Percentiles rank a stretch among this genome's conserved stretches.
These are phyloP conservation scores for Lentinula detonsa DNA, from an alignment of 768 basidiomycete genomes.

Conservation along the genomic window DNA sequence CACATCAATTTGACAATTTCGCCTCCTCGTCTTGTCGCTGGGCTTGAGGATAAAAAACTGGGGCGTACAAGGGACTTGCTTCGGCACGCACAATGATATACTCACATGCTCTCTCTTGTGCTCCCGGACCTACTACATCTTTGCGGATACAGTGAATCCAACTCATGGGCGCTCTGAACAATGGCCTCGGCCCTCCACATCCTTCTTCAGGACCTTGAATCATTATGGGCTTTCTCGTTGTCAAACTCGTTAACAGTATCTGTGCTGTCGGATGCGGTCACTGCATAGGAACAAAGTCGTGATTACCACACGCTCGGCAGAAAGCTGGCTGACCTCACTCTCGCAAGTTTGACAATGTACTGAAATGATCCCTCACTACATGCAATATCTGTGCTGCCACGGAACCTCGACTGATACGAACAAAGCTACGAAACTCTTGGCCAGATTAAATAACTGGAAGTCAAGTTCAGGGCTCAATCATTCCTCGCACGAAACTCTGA, in stretches of 20 bases:
- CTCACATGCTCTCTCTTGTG: conserved; percentile 31
- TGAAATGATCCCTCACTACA: conserved; percentile 57
- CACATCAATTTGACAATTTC: conserved; percentile 40
- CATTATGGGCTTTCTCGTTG: conserved; percentile 38
- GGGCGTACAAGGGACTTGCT: conserved; percentile 41
- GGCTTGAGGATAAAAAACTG: conserved; percentile 49
- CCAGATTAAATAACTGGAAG: no score
- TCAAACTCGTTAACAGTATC: not conserved
- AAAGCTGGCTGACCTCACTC: conserved; percentile 41
- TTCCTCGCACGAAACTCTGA: no score
- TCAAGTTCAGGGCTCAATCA: no score
- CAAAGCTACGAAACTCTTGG: conserved; percentile 23
- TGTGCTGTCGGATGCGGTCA: conserved; percentile 31
- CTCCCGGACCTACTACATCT: conserved; percentile 36
- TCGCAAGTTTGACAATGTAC: conserved; percentile 44
- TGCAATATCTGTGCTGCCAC: conserved; percentile 44
- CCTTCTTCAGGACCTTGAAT: conserved; percentile 37
- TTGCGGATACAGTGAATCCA: conserved; percentile 47
- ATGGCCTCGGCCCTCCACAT: conserved; percentile 40
- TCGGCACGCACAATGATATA: conserved; percentile 51
- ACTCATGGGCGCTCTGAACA: conserved; percentile 28
- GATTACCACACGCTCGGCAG: conserved; percentile 51
- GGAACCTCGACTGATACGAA: conserved; percentile 27
- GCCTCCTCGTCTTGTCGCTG: conserved; percentile 47
- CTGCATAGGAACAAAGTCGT: conserved; percentile 27